A percentile compares a stretch with the other conserved stretches of the same genome.
These are phyloP conservation scores for Westerdykella aurantiaca DNA, from an alignment of 2,329 filamentous ascomycete genomes.

Conservation along the genomic window DNA sequence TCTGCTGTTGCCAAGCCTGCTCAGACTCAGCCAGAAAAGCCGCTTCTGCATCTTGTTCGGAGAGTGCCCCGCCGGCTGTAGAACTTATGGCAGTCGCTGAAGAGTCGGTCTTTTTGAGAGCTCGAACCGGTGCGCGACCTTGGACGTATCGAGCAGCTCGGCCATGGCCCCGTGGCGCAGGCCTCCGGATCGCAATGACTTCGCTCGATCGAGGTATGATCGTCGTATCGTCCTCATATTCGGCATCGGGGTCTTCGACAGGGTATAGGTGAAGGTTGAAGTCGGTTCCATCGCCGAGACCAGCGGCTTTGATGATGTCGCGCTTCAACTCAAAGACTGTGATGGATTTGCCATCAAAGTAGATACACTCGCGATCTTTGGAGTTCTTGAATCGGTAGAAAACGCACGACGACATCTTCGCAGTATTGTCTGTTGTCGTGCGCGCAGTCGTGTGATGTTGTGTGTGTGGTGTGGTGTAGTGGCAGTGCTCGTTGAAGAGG, in stretches of 20 bases:
- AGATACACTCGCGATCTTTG: conserved; percentile 88
- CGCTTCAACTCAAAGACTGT: conserved; percentile 98
- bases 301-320: conserved; percentile 93
- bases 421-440: neutral
- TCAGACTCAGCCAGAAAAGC: conserved; percentile 88
- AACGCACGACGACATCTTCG: conserved; percentile 82
- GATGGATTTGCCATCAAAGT: conserved; percentile 95
- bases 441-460: neutral
- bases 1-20: conserved; percentile 87
- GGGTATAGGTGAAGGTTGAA: conserved; percentile 94
- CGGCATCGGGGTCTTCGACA: conserved; percentile 78
- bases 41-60: conserved; percentile 88
- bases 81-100: conserved; percentile 49
- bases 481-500: neutral
- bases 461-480: neutral
- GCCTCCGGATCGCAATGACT: conserved; percentile 80
- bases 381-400: conserved; percentile 99
- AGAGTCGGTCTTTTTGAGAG: conserved; percentile 67
- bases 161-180: conserved; percentile 80
- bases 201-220: conserved; percentile 72
- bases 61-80: conserved; percentile 55
- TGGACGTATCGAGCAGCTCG: conserved; percentile 92
- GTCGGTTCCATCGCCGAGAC: conserved; percentile 89
- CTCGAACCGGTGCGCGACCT: conserved; percentile 86
- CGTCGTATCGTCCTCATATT: conserved; percentile 97